Base-by-base conservation (phyloP, 2,329 filamentous ascomycete genomes). In the Coniella lustricola region DNA sequence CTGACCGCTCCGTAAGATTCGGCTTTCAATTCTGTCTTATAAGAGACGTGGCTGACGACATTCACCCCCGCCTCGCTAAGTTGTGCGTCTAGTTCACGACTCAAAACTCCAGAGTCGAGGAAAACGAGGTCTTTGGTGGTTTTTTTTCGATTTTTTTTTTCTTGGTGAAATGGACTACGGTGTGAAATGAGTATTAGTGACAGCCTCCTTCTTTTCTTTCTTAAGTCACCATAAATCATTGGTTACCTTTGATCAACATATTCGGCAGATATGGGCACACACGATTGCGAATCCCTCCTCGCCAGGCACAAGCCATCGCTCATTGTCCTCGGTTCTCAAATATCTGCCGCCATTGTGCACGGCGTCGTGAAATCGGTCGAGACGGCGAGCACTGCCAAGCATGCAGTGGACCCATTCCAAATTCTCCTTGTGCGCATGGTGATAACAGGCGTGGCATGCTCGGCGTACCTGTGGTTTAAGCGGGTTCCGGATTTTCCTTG, bases 371-470 rank as follows among this genome's bases (percentile, higher is more conserved):
- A 51, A 18, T 22, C 42, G 4, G 32, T 50, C n/a, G 51, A 50
- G 32, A 49, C 25, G 25, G 10, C 25, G 10, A 29, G 25, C 25
- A 29, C 35, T 9, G 48, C 44, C 13, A 14, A 31, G n/a, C 25
- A 37, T 12, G 20, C 39, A 13, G 40, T 50, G 25, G 36, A 47
- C 20, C 51, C 51, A 10, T 48, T 48, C 4, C 48, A 48, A 13
- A 39, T 95, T 51, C 75, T 95, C 3, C 90, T 95, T 58, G 78
- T 79, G 7, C 79, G 90, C 48, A 90, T 94, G 81, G 70, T 72
- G 48, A 77, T 93, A 51, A 95, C 90, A 0, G 72, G 80, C 1
- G 17, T 85, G 3, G 74, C 82, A 44, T 82, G 84, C 50, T 77
- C 76, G 22, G 50, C 74, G 2, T 95, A 90, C 64, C 90, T 94